Base-by-base conservation (phyloP, 2,329 filamentous ascomycete genomes). In the Lasiodiplodia gonubiensis region DNA sequence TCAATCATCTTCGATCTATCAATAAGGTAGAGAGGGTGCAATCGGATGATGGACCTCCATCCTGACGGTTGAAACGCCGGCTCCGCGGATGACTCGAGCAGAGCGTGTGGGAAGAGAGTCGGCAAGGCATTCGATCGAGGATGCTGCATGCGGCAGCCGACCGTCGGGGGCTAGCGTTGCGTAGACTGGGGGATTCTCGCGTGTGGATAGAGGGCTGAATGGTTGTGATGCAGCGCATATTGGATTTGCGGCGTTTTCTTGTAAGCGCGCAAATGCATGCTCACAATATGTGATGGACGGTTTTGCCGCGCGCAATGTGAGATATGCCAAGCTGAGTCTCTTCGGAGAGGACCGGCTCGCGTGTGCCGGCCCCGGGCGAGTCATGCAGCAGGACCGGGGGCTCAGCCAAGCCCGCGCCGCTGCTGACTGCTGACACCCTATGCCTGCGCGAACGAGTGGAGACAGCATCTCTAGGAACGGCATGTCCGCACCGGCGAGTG, bases 1-100 rank as follows among this genome's bases (percentile, higher is more conserved):
- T 46, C 27, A 63, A 51, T 51, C 46, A 63, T 49, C 42, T 21
- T 46, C 57, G 57, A 61, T 61, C 59, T 63, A 63, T 63, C 59
- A 46, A 51, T 63, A 63, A 63, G 59, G 25, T 33, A 35, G 57
- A 42, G 57, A 21, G 25, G 4, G 23, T 12, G n/a, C 53, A 18
- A 46, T 59, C 55, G 42, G 23, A 42, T 46, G 55, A 46, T 46
- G 37, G 37, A 16, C 21, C 23, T n/a, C 42, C 42, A 10, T n/a
- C 25, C 35, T 59, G 55, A 30, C 12, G 55, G 23, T 6, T 14
- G 23, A 42, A 42, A 23, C 54, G 35, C 54, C 35, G 54, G 54
- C 54, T 18, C 37, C 16, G 21, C 14, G 23, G 55, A 46, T 59
- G 55, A 59, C 55, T 59, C 55, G 37, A 46, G 55, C 35, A n/a